A percentile compares a stretch with the other conserved stretches of the same genome.
These are phyloP conservation scores for Microstegium vimineum DNA, from an alignment of 176 grass and related monocot species.

Conservation along the genomic window DNA sequence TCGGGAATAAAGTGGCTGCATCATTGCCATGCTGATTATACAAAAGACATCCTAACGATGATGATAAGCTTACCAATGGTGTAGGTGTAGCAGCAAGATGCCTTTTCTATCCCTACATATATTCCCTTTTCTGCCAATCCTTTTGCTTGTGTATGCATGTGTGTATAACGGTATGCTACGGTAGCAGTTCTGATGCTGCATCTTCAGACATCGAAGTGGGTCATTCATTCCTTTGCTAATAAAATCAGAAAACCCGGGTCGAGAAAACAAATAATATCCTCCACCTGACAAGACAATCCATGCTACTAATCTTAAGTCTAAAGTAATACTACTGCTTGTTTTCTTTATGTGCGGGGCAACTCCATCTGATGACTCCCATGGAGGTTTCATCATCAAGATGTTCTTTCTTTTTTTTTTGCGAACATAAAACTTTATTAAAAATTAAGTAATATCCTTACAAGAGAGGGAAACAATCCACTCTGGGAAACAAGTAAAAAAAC, in stretches of 20 bases:
- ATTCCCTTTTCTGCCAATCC: neutral
- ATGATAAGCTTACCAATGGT: constrained; percentile 24
- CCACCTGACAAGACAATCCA: neutral
- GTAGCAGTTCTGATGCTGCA: neutral
- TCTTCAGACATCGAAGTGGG: neutral
- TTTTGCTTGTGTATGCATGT: neutral
- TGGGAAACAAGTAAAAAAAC: too few species aligned
- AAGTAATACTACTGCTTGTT: neutral
- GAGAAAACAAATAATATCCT: neutral
- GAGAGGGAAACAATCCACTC: too few species aligned
- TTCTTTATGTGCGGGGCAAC: neutral
- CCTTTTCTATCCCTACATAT: neutral
- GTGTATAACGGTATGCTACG: neutral
- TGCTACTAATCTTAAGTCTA: neutral
- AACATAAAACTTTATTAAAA: too few species aligned
- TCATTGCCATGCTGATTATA: neutral
- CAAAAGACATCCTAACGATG: neutral
- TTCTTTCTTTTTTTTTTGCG: too few species aligned
- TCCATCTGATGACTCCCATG: too few species aligned
- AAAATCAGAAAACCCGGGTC: neutral
- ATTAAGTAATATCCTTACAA: too few species aligned
- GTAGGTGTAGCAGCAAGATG: neutral
- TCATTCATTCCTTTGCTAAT: neutral
- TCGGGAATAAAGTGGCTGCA: too few species aligned
- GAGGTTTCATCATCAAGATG: neutral